Evolutionary conservation across 2,329 filamentous ascomycete genomes (phyloP).

Genomic region (Didymella exigua): DNA sequence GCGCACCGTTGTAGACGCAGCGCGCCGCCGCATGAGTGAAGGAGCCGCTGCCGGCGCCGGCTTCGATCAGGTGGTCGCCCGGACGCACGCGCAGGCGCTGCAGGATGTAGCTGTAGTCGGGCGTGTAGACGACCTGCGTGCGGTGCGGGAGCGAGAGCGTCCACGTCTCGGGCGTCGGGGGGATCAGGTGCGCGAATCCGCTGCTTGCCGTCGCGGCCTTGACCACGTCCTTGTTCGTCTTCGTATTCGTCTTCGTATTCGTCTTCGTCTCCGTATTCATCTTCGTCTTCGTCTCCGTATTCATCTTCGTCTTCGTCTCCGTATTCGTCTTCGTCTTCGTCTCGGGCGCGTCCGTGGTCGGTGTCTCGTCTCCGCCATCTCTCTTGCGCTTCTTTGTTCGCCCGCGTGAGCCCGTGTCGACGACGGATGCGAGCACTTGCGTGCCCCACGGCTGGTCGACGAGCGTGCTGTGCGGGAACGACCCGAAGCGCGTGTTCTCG

Average conservation of each 20-base stretch:
- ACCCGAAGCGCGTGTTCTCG: constrained; percentile 92
- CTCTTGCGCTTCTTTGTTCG: constrained; percentile 59
- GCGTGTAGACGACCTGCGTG: constrained; percentile 86
- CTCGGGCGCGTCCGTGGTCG: constrained; percentile 33
- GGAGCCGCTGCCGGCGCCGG: constrained; percentile 80
- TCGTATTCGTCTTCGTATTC: constrained; percentile 47
- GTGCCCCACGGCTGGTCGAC: constrained; percentile 85
- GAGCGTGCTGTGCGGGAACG: constrained; percentile 61
- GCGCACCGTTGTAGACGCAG: constrained; percentile 76
- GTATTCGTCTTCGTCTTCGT: too few species aligned
- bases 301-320: too few species aligned
- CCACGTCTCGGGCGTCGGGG: constrained; percentile 82
- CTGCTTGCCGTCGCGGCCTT: constrained; percentile 59
- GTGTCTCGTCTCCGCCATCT: constrained; percentile 44
- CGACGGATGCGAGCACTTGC: constrained; percentile 85
- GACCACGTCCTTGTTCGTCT: constrained; percentile 40
- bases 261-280: too few species aligned
- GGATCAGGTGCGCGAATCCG: constrained; percentile 79
- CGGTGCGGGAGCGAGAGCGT: constrained; percentile 79
- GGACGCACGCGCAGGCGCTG: constrained; percentile 76
- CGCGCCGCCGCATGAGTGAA: constrained; percentile 81
- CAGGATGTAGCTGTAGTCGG: constrained; percentile 84
- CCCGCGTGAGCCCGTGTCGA: constrained; percentile 89
- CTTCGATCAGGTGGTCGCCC: constrained; percentile 76
- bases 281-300: too few species aligned